A percentile compares a stretch with the other conserved stretches of the same genome.
Conservation (phyloP, 2,329 filamentous ascomycete species). For the Aureobasidium subglaciale region DNA sequence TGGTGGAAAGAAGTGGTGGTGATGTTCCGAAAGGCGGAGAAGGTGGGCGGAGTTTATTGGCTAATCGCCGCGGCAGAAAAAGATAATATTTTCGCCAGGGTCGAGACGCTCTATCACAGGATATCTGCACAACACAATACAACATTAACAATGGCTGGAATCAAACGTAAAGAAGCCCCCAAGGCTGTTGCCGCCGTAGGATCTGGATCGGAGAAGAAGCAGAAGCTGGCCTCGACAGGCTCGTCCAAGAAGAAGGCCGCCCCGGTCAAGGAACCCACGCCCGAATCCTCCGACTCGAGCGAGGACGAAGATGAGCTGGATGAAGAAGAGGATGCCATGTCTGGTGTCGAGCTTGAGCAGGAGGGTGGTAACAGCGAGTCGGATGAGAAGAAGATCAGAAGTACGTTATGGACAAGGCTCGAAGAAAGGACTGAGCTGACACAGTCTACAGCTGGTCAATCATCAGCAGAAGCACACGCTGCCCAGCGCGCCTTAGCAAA, state of each 20-base stretch:
- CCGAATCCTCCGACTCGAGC: constrained; percentile 13
- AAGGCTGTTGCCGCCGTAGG: constrained; percentile 28
- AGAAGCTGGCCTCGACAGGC: constrained; percentile 31
- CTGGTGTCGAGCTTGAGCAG: constrained; percentile 12
- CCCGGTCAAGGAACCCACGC: neutral
- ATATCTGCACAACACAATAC: neutral
- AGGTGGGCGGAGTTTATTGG: neutral
- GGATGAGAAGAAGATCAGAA: constrained; percentile 18
- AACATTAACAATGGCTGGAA: constrained; percentile 29
- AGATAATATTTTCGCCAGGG: neutral
- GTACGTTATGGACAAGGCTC: constrained; percentile 3
- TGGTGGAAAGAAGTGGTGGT: too few species aligned
- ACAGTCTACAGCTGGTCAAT: constrained; percentile 38
- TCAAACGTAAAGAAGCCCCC: constrained; percentile 34
- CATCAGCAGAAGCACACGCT: constrained; percentile 76
- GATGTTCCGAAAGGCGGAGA: too few species aligned
- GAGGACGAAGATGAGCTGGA: constrained; percentile 14
- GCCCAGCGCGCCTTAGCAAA: constrained; percentile 85
- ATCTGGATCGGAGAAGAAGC: constrained; percentile 28
- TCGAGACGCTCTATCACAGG: neutral
- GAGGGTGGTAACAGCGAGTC: constrained; percentile 5
- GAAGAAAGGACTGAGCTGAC: neutral
- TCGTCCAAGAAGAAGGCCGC: constrained; percentile 7
- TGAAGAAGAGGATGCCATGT: constrained; percentile 1
- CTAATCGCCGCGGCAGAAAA: neutral